phyloP scores from a whole-genome alignment of 2,329 filamentous ascomycete genomes.

The Venturia aucupariae region DNA sequence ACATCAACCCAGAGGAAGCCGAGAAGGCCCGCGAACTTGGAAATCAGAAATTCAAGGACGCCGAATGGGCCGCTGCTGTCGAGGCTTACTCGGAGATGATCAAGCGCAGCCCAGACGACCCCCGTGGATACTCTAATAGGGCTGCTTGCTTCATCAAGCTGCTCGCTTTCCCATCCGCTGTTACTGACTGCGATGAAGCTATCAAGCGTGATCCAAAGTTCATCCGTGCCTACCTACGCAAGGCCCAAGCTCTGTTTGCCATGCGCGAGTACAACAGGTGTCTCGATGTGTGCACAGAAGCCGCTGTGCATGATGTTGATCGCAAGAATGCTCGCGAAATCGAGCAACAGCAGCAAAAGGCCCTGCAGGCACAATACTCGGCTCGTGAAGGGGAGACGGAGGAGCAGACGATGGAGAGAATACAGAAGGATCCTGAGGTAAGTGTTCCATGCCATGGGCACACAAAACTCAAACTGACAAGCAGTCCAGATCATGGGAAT shows the following conservation, averaged over 20 bases:
- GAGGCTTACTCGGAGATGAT: slow-evolving; percentile 94
- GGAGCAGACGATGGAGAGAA: slow-evolving; percentile 85
- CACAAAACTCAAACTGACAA: background rate
- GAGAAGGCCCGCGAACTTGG: slow-evolving; percentile 92
- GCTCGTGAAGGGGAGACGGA: slow-evolving; percentile 91
- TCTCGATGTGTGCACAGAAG: slow-evolving; percentile 79
- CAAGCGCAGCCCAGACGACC: slow-evolving; percentile 87
- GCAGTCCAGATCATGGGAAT: slow-evolving; percentile 68
- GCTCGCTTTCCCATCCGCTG: slow-evolving; percentile 85
- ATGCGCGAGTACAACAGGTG: slow-evolving; percentile 99
- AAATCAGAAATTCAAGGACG: slow-evolving; percentile 94
- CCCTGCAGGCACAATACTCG: slow-evolving; percentile 78
- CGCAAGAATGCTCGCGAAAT: slow-evolving; percentile 85
- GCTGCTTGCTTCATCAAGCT: slow-evolving; percentile 95
- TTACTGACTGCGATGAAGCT: slow-evolving; percentile 84
- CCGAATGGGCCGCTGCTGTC: slow-evolving; percentile 89
- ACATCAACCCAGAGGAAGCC: slow-evolving; percentile 83
- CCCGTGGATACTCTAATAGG: slow-evolving; percentile 93
- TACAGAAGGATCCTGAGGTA: slow-evolving; percentile 85
- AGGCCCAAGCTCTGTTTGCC: slow-evolving; percentile 88
- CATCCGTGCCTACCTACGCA: slow-evolving; percentile 91
- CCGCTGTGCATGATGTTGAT: slow-evolving; percentile 64
- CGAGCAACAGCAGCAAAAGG: slow-evolving; percentile 89
- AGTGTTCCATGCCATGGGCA: slow-evolving; percentile 24
- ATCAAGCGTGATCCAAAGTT: slow-evolving; percentile 88